phyloP scores from a whole-genome alignment of 176 grass and related monocot species.

The Cymbopogon citratus region DNA sequence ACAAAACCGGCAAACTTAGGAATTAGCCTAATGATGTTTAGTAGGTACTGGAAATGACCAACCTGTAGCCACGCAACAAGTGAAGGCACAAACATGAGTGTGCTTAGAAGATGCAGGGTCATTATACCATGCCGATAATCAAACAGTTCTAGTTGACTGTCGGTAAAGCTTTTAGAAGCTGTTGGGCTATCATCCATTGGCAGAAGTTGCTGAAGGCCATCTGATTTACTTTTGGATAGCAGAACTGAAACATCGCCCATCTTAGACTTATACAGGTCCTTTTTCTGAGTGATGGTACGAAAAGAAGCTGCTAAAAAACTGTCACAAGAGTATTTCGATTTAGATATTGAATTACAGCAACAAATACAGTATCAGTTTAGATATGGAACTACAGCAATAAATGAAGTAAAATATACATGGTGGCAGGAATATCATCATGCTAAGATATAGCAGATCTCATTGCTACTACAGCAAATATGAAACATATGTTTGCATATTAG shows the following conservation, averaged over 20 bases:
- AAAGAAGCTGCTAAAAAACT: slow-evolving; percentile 88
- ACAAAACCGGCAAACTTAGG: background rate
- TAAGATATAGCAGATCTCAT: background rate
- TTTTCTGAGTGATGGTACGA: slow-evolving; percentile 71
- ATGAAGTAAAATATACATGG: background rate
- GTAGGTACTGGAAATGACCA: slow-evolving; percentile 10
- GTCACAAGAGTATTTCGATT: slow-evolving; percentile 36
- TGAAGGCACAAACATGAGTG: slow-evolving; percentile 83
- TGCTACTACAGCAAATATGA: background rate
- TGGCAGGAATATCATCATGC: background rate
- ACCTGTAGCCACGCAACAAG: slow-evolving; percentile 96
- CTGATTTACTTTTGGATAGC: slow-evolving; percentile 37
- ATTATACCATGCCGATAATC: slow-evolving; percentile 68
- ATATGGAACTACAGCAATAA: background rate
- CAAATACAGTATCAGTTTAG: slow-evolving; percentile 10
- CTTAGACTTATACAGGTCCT: slow-evolving; percentile 45
- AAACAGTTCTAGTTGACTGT: slow-evolving; percentile 80
- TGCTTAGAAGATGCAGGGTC: slow-evolving; percentile 82
- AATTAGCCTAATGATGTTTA: slow-evolving; percentile 6
- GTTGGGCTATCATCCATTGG: slow-evolving; percentile 68
- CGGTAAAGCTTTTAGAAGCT: slow-evolving; percentile 76
- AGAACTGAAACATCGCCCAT: slow-evolving; percentile 43
- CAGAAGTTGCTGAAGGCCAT: slow-evolving; percentile 56
- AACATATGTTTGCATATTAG: background rate
- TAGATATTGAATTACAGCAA: slow-evolving; percentile 2